Conservation (phyloP, 75 land plant genomes). For the Cryptomeria japonica region DNA sequence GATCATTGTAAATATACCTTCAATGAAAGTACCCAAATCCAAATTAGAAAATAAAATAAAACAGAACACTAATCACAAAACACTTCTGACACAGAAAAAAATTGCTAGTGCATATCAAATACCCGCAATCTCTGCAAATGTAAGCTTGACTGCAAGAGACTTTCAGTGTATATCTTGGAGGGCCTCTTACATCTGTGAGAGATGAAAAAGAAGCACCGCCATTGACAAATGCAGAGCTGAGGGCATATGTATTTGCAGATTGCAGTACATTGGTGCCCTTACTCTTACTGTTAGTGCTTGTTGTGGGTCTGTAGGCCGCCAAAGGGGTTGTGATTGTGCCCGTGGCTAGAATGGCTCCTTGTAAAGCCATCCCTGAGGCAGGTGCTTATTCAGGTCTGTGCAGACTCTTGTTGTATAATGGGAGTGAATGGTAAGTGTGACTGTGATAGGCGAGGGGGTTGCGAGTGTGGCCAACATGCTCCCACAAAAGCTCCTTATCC, state of each 20-base stretch:
- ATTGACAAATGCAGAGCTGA: constrained; percentile 59
- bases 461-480: constrained; percentile 7
- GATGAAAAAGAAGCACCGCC: constrained; percentile 44
- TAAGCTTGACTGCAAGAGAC: constrained; percentile 73
- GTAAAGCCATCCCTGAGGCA: constrained; percentile 6
- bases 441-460: not conserved
- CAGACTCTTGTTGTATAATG: not conserved
- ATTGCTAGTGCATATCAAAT: constrained; percentile 3
- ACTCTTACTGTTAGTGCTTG: not conserved
- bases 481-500: constrained; percentile 9
- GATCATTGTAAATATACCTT: constrained; percentile 93
- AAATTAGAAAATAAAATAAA: not conserved
- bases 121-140: constrained; percentile 97
- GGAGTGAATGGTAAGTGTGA: not conserved
- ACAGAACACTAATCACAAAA: not conserved
- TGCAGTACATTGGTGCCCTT: not conserved
- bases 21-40: constrained; percentile 13
- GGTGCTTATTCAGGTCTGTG: not conserved
- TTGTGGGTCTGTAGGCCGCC: not conserved
- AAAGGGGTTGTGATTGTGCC: not conserved
- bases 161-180: constrained; percentile 62
- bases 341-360: not conserved
- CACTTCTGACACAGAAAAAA: not conserved
- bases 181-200: constrained; percentile 13
- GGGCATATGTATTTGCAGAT: constrained; percentile 38